Base-by-base conservation (phyloP, 768 basidiomycete genomes). In the Auriculariales sp. region DNA sequence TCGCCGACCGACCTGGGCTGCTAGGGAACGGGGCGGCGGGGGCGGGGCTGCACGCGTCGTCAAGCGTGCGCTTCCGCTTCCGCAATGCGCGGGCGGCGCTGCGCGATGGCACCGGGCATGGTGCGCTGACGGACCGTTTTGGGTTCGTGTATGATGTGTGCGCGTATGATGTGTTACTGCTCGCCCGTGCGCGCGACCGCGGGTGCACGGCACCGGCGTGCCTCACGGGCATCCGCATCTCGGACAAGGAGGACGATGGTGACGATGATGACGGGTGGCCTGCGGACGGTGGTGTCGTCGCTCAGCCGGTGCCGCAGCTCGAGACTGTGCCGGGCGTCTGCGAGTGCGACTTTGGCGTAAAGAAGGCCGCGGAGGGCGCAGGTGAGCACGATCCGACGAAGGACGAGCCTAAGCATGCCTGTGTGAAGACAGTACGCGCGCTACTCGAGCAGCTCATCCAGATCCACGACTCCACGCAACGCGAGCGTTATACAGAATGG, bases 121-220 rank as follows among this genome's bases (percentile, higher is more conserved):
- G 4, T 57, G 56, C 10, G 46, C 66, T 91, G 50, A 89, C 88
- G 17, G 91, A 93, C 53, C 79, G 88, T 4, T 93, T 82, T 57
- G 91, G 91, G 0, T 93, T 93, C 67, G 81, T 92, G 63, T 92
- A 92, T 52, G 88, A 91, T 55, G 74, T 90, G 1, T 77, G 80
- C 2, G 73, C 79, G 56, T 88, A 90, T 57, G 90, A 93, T 57
- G 71, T 85, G 25, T 69, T 89, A 24, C 66, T 94, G 12, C 71
- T 93, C 25, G 62, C 83, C 7, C 72, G 84, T 27, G 85, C 83
- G 15, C 76, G 71, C 57, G 79, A 80, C 50, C 87, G 83, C 52
- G 70, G 75, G 44, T 83, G 74, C 56, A 76, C 81, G 0, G 88
- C 88, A 0, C 87, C 89, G 3, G 86, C 87, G 5, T 88, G 85